Base-by-base conservation (phyloP, 768 basidiomycete genomes). In the Podaxis sp. region DNA sequence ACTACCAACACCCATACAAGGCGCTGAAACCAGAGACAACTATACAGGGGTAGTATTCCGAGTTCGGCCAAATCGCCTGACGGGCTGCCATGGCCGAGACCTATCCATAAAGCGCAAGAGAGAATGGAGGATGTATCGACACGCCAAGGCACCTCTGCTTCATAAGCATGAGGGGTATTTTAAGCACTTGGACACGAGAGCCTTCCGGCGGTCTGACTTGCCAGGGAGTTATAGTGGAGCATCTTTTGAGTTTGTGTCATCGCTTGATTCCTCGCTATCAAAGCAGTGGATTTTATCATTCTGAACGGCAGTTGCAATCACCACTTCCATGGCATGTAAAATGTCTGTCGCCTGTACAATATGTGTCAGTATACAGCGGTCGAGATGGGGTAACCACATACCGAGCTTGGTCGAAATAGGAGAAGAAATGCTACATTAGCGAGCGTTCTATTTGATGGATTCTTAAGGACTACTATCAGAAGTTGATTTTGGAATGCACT, bases 111-210 rank as follows among this genome's bases (percentile, higher is more conserved):
- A 41, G 41, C 13, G 15, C 38, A 26, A n/a, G 33, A 24, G 17
- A 15, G 20, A 13, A 54, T 38, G 8, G 53, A 41, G 37, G 54
- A 56, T 50, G 53, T 13, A 38, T 28, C 17, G 44, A 50, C 20
- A 22, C 61, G 33, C 51, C 38, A 36, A 56, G 20, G 33, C 26
- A 38, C 53, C 60, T 36, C 28, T 62, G 61, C 61, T 50, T 56
- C 61, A 50, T 62, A 62, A 62, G 61, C 61, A 20, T 17, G 28
- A 56, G 36, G 17, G 30, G 17, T 50, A 62, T 62, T 56, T 62
- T 62, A 56, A 56, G 17, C 46, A 37, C 33, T 33, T 56, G 48
- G 54, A 54, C 44, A 54, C 30, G 30, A 56, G 60, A 62, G 56
- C 33, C 36, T 20, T 56, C 48, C 48, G 61, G 54, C 52, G 53